phyloP scores from a whole-genome alignment of 495 filamentous ascomycete genomes.

The Neohortaea acidophila region DNA sequence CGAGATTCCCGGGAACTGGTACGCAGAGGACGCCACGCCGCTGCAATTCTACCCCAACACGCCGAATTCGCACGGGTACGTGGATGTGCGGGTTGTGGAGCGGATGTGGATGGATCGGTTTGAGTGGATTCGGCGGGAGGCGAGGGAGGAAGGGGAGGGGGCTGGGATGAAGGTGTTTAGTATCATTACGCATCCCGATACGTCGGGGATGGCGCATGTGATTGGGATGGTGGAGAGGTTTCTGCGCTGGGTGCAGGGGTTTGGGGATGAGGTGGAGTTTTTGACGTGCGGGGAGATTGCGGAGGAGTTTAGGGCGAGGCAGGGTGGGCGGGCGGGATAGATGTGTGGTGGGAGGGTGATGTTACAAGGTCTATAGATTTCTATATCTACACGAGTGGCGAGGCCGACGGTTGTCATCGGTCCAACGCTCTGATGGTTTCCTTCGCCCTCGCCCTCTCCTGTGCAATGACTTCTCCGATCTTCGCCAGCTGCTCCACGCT shows the following conservation, averaged over 20 bases:
- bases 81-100: conserved; percentile 37
- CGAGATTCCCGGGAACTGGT: conserved; percentile 41
- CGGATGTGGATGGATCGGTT: conserved; percentile 42
- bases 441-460: conserved; percentile 27
- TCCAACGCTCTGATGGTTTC: background rate
- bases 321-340: too few species aligned
- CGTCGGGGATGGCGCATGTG: conserved; percentile 47
- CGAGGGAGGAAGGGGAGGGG: conserved; percentile 17
- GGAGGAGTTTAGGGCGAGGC: conserved; percentile 17
- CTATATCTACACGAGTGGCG: background rate
- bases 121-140: conserved; percentile 22
- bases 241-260: conserved; percentile 37
- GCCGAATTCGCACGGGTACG: conserved; percentile 39
- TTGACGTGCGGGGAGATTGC: conserved; percentile 29
- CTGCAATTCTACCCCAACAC: conserved; percentile 38
- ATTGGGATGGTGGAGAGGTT: conserved; percentile 44
- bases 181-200: conserved; percentile 43
- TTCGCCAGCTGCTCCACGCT: conserved; percentile 45
- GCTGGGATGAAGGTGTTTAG: conserved; percentile 30
- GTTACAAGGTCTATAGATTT: background rate
- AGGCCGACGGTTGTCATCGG: background rate
- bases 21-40: conserved; percentile 44
- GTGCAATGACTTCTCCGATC: conserved; percentile 51
- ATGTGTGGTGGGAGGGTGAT: background rate
- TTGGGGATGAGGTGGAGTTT: conserved; percentile 37